These are phyloP conservation scores for Suhomyces pyralidae DNA, from an alignment of 805 yeast species.

Conservation along the genomic window DNA sequence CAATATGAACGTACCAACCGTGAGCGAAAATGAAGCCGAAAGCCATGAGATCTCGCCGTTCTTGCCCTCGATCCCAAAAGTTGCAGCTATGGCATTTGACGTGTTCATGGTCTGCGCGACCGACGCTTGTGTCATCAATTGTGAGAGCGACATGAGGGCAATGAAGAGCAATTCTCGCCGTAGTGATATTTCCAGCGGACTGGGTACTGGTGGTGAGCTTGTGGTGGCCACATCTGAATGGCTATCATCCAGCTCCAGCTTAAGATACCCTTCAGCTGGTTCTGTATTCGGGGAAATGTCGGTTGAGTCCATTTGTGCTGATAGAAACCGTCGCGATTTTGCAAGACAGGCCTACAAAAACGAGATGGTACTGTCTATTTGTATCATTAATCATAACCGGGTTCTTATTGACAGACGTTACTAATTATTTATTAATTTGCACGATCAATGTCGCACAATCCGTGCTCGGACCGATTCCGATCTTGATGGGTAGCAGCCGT, in stretches of 20 bases:
- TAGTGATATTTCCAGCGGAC: constrained; percentile 16
- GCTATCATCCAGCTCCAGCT: not conserved
- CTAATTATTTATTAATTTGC: not conserved
- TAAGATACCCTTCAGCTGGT: not conserved
- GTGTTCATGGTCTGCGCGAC: constrained; percentile 27
- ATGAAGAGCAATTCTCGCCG: constrained; percentile 22
- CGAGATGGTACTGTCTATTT: not conserved
- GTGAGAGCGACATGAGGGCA: constrained; percentile 23
- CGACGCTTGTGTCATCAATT: constrained; percentile 29
- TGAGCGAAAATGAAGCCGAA: constrained; percentile 30
- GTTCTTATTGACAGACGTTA: not conserved
- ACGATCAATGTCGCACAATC: not conserved
- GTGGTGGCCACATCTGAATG: not conserved
- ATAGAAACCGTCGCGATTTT: not conserved
- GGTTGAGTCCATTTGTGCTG: not conserved
- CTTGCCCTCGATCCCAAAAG: constrained; percentile 21
- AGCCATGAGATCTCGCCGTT: constrained; percentile 37
- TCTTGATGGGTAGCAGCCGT: too few relatives aligned
- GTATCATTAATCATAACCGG: not conserved
- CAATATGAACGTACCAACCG: constrained; percentile 36
- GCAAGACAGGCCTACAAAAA: not conserved
- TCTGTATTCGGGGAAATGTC: not conserved
- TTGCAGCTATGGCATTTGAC: constrained; percentile 15
- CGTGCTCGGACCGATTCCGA: too few relatives aligned
- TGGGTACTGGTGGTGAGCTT: not conserved